Evolutionary conservation across 2,329 filamentous ascomycete species (phyloP), one percentile per base, ranked within the genome.

Genomic region (Talaromyces sp.): DNA sequence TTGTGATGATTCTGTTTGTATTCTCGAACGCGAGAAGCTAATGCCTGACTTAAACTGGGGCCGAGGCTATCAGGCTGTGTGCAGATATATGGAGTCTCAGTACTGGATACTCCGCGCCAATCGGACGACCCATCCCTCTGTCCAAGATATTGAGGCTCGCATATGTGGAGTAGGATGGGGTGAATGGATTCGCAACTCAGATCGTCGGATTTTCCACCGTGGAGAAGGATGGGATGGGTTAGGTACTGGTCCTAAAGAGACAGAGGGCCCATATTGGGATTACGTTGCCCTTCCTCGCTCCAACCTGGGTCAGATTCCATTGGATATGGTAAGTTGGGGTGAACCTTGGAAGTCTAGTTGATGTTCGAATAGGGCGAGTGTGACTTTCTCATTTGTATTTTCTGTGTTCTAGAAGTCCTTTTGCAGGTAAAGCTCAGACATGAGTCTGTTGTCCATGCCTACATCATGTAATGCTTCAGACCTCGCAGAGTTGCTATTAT

Each of bases 141-240:
- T 66, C n/a, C 45, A 51, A 3, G 50, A 50, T 20, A 54, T 65
- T 22, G 36, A 42, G 16, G 63, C 53, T 16, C 64, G 70, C 7
- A 67, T 62, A 70, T 2, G 57, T 60, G 36, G n/a, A n/a, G n/a
- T n/a, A n/a, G 70, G 70, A 2, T 73, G 63, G 41, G 29, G 30
- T 5, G 54, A 58, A 9, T 61, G 60, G 10, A 60, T n/a, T n/a
- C n/a, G n/a, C n/a, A n/a, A n/a, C n/a, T n/a, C n/a, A 19, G 67
- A 71, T 47, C 49, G 54, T 17, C 60, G 64, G 32, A 17, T 50
- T 6, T 73, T 67, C 47, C 52, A 61, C n/a, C 65, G 70, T 20
- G 70, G 70, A 6, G 62, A 62, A 46, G 68, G 65, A 8, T 72
- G 70, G 70, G 70, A 72, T 58, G 67, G 69, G 6, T 57, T 45